phyloP scores from a whole-genome alignment of 2,329 filamentous ascomycete species.

The Colletotrichum tropicicola region DNA sequence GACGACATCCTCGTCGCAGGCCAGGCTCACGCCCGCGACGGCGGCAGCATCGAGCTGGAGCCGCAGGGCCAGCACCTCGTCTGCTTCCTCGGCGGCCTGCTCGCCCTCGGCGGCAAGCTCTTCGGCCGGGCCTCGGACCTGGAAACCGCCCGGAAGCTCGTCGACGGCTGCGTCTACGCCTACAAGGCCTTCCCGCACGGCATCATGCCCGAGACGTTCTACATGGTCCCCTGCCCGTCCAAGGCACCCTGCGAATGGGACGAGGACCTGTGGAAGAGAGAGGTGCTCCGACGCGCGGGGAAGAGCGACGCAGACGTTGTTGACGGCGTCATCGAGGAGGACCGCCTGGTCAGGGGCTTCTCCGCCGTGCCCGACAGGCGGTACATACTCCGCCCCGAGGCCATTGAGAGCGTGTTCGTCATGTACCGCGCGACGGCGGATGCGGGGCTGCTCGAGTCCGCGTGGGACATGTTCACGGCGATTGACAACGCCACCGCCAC shows the following conservation, averaged over 20 bases:
- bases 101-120: conserved; percentile 72
- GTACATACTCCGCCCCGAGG: conserved; percentile 70
- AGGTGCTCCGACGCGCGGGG: conserved; percentile 32
- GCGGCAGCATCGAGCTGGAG: conserved; percentile 55
- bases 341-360: conserved; percentile 38
- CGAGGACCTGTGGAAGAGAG: conserved; percentile 43
- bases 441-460: conserved; percentile 61
- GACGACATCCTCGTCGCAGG: conserved; percentile 72
- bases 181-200: conserved; percentile 63
- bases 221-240: conserved; percentile 51
- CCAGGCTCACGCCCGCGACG: conserved; percentile 39
- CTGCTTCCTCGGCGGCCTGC: conserved; percentile 78
- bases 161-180: conserved; percentile 66
- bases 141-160: conserved; percentile 54
- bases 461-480: conserved; percentile 69
- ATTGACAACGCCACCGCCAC: conserved; percentile 61
- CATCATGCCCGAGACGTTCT: conserved; percentile 67
- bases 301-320: conserved; percentile 34
- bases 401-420: conserved; percentile 74
- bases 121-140: conserved; percentile 59
- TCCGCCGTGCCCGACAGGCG: conserved; percentile 38
- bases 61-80: conserved; percentile 65
- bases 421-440: conserved; percentile 72
- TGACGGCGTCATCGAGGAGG: conserved; percentile 38
- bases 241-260: conserved; percentile 40